Base-by-base conservation (phyloP, 1,139 yeast species). In the Diutina pseudorugosa region DNA sequence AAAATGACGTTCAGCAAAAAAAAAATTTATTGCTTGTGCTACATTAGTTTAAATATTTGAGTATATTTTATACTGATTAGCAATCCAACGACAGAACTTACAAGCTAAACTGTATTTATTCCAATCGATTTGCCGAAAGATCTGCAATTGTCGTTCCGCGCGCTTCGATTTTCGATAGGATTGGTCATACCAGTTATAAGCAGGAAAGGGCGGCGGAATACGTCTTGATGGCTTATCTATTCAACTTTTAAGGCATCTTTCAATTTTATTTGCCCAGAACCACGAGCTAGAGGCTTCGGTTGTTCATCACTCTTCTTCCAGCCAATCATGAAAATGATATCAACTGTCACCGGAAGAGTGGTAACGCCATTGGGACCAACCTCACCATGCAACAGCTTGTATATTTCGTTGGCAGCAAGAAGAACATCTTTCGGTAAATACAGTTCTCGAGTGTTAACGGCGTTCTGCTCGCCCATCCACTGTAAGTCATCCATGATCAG, bases 381-480 rank as follows among this genome's bases (percentile, higher is more conserved):
- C 54, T 81, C 84, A 2, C 93, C 94, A 62, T 88, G 94, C 61
- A 88, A 70, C 8, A 80, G 69, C 60, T 73, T 76, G 65, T 88
- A 88, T 47, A 88, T 85, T 48, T 87, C 85, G 56, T 85, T 84
- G 0, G 94, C 85, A 0, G 94, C 89, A 43, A 83, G 66, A 27
- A 88, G 66, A 18, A 85, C 74, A 60, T 86, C 95, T 55, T 83
- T 72, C 4, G 84, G 79, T 50, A 88, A 64, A 30, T 69, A 66
- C 11, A 76, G 72, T 4, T 85, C 76, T 47, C 88, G 69, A 49
- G 80, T 72, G 50, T 77, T 65, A 33, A 83, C 82, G 1, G 94
- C 82, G 62, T 86, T 88, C 55, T 83, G 84, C 63, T 88, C 96
- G 4, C 96, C 96, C 95, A 87, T 87, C 20, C 79, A 69, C 60